Conservation (phyloP, 2,329 filamentous ascomycete genomes). For the Apiospora marii region DNA sequence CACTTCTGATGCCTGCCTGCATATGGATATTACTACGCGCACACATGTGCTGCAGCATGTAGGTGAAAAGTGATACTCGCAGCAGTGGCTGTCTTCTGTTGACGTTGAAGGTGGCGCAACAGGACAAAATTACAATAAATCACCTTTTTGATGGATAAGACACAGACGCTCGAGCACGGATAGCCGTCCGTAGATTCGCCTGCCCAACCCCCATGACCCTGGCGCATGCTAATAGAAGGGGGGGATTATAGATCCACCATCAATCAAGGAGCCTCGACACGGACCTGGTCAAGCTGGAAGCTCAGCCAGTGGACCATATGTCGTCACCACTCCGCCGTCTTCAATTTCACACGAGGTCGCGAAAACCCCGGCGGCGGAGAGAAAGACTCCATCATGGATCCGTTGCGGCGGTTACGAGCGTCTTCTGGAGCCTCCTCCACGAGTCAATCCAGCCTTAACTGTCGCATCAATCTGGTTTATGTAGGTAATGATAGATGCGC, state of each 20-base stretch:
- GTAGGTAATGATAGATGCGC: background rate
- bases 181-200: slow-evolving; percentile 1
- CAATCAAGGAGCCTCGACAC: background rate
- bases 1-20: slow-evolving; percentile 8
- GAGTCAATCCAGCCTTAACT: slow-evolving; percentile 11
- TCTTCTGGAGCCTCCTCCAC: background rate
- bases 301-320: slow-evolving; percentile 18
- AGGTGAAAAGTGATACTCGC: background rate
- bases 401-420: slow-evolving; percentile 20
- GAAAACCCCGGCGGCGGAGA: slow-evolving; percentile 8
- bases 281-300: background rate
- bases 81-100: background rate
- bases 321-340: slow-evolving; percentile 16
- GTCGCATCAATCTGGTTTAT: background rate
- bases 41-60: background rate
- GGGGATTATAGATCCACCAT: slow-evolving; percentile 10
- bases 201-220: slow-evolving; percentile 18
- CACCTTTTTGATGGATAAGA: slow-evolving; percentile 9
- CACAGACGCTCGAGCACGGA: background rate
- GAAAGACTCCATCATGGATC: slow-evolving; percentile 4
- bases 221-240: slow-evolving; percentile 6
- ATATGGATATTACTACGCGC: background rate
- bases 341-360: background rate
- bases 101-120: slow-evolving; percentile 2
- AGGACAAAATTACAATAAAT: slow-evolving; percentile 8